Percentiles rank a stretch among this genome's conserved stretches.
phyloP scores from a whole-genome alignment of 768 basidiomycete genomes.

The Zangia roseola region DNA sequence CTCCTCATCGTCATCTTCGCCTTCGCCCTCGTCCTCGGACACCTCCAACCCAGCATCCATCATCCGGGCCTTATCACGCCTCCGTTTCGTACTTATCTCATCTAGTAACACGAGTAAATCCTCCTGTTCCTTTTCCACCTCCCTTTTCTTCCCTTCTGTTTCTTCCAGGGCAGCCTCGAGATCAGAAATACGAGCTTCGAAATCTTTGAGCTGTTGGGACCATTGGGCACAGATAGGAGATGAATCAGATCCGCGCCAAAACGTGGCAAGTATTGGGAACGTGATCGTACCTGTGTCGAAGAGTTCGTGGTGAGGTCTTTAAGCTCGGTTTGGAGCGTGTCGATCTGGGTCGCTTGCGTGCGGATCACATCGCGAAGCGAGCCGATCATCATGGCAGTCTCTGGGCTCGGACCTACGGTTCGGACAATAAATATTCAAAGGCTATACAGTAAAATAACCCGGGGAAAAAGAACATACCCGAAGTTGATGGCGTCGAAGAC shows the following conservation, averaged over 20 bases:
- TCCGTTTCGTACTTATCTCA: conserved; percentile 84
- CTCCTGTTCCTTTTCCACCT: conserved; percentile 95
- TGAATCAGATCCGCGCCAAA: not conserved
- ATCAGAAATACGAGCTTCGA: conserved; percentile 46
- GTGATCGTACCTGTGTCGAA: conserved; percentile 37
- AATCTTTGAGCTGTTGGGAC: conserved; percentile 38
- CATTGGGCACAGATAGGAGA: not conserved
- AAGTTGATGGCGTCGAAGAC: conserved; percentile 46
- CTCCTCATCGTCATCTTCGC: conserved; percentile 31
- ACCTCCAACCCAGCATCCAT: conserved; percentile 77
- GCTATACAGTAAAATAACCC: not conserved
- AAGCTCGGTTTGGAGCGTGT: conserved; percentile 60
- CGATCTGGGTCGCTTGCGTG: conserved; percentile 80
- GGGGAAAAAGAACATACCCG: conserved; percentile 41
- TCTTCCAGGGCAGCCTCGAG: conserved; percentile 48
- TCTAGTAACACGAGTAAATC: conserved; percentile 92
- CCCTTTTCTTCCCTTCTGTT: conserved; percentile 66
- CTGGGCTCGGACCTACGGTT: conserved; percentile 59
- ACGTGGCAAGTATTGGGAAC: not conserved
- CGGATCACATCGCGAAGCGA: conserved; percentile 83
- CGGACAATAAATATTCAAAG: not conserved
- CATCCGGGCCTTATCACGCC: conserved; percentile 79
- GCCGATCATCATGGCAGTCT: conserved; percentile 76
- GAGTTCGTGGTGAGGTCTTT: conserved; percentile 38
- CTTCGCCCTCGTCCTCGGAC: conserved; percentile 88